Percentiles rank a stretch among this genome's conserved stretches.
These are phyloP conservation scores for Nematodospora anomalae DNA, from an alignment of 1,139 yeast genomes.

Conservation along the genomic window DNA sequence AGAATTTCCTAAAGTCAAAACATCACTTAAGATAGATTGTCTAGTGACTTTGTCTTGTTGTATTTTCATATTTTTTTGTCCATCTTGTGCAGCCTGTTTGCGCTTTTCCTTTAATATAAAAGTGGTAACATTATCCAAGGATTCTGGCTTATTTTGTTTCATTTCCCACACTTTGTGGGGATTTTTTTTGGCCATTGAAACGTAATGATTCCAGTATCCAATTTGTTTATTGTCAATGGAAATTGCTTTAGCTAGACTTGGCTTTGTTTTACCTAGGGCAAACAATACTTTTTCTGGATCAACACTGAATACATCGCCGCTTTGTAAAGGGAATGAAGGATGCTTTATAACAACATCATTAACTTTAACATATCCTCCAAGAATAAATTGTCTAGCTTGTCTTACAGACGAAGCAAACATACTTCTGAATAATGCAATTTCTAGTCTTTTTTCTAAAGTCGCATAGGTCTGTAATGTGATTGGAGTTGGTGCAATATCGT, in stretches of 20 bases:
- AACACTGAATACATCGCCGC: slow-evolving; percentile 88
- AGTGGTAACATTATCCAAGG: slow-evolving; percentile 37
- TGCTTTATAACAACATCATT: slow-evolving; percentile 78
- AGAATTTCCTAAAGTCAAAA: slow-evolving; percentile 25
- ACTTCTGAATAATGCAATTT: slow-evolving; percentile 85
- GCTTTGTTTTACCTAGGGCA: slow-evolving; percentile 85
- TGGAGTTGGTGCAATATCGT: slow-evolving; percentile 63
- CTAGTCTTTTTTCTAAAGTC: slow-evolving; percentile 82
- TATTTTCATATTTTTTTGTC: slow-evolving; percentile 29
- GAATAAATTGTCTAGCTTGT: slow-evolving; percentile 88
- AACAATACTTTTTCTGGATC: slow-evolving; percentile 81
- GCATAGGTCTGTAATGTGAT: slow-evolving; percentile 87
- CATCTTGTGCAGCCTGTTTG: slow-evolving; percentile 23
- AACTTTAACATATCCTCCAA: slow-evolving; percentile 80
- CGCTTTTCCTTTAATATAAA: slow-evolving; percentile 25
- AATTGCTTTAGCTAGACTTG: slow-evolving; percentile 65
- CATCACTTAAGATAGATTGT: slow-evolving; percentile 45
- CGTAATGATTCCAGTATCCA: slow-evolving; percentile 71
- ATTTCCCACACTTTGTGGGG: slow-evolving; percentile 62
- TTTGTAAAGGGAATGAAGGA: slow-evolving; percentile 73
- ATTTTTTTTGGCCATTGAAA: slow-evolving; percentile 54
- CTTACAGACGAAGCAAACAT: slow-evolving; percentile 92
- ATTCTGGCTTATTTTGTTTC: slow-evolving; percentile 45
- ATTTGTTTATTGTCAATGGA: slow-evolving; percentile 72
- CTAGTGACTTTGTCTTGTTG: slow-evolving; percentile 46